Evolutionary conservation across 768 basidiomycete species (phyloP).

Genomic region (Pleurotus giganteus): DNA sequence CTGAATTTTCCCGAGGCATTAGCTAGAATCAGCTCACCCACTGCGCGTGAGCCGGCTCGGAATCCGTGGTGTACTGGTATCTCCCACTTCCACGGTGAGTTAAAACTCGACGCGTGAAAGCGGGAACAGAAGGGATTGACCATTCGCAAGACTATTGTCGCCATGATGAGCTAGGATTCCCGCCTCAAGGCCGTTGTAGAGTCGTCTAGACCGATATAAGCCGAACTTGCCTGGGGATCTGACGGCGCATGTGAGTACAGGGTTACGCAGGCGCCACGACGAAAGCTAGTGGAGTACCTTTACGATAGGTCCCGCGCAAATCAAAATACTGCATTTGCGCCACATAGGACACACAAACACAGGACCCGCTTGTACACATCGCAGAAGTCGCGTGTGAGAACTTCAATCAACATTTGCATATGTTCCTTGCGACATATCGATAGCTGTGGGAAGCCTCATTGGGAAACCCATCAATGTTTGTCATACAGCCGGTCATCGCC

Average conservation of each 20-base stretch:
- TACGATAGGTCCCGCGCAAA: conserved; percentile 2
- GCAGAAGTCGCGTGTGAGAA: conserved; percentile 3
- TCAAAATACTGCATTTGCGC: neutral
- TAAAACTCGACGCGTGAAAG: neutral
- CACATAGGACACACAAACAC: neutral
- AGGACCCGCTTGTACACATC: neutral
- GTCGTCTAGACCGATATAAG: neutral
- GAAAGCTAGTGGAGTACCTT: conserved; percentile 1
- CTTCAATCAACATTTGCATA: neutral
- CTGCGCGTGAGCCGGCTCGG: neutral
- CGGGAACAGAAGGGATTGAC: neutral
- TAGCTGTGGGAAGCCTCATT: neutral
- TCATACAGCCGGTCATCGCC: neutral
- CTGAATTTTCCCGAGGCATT: neutral
- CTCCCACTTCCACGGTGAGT: neutral
- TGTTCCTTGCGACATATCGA: neutral
- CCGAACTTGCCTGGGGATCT: neutral
- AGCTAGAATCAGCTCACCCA: neutral
- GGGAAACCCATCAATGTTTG: neutral
- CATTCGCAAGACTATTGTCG: neutral
- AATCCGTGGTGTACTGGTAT: neutral
- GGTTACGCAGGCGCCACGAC: neutral
- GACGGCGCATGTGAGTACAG: neutral
- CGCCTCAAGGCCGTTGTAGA: neutral
- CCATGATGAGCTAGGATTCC: neutral